Conservation (phyloP, 345 rosid species). For the Passiflora organensis region DNA sequence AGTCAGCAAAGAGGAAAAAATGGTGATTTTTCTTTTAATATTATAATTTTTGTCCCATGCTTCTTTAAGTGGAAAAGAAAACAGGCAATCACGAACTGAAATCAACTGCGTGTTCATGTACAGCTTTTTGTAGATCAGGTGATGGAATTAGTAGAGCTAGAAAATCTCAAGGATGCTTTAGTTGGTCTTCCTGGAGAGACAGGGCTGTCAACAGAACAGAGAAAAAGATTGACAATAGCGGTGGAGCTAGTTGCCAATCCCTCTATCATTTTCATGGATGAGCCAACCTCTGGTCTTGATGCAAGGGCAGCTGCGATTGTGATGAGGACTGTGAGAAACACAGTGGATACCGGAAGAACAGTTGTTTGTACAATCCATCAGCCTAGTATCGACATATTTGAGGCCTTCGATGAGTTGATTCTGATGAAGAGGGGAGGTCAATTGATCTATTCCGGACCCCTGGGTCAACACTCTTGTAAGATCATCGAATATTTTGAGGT, state of each 20-base stretch:
- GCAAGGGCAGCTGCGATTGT: slow-evolving; percentile 17
- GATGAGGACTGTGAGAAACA: slow-evolving; percentile 13
- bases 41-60: too few relatives aligned
- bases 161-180: slow-evolving; percentile 22
- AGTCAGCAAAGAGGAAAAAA: slow-evolving; percentile 21
- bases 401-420: slow-evolving; percentile 7
- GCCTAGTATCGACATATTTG: slow-evolving; percentile 9
- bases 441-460: not conserved
- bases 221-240: slow-evolving; percentile 16
- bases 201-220: slow-evolving; percentile 14
- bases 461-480: slow-evolving; percentile 6
- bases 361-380: slow-evolving; percentile 16
- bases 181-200: slow-evolving; percentile 19
- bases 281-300: slow-evolving; percentile 10
- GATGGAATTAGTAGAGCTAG: slow-evolving; percentile 26
- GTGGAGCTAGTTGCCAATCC: slow-evolving; percentile 11
- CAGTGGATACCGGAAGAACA: slow-evolving; percentile 14
- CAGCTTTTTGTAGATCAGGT: slow-evolving; percentile 30
- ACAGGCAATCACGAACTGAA: not conserved
- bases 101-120: not conserved
- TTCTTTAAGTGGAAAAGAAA: not conserved
- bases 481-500: slow-evolving; percentile 29
- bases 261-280: slow-evolving; percentile 10
- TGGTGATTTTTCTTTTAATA: slow-evolving; percentile 5
- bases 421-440: slow-evolving; percentile 8